Percentiles rank a stretch among this genome's conserved stretches.
phyloP scores from a whole-genome alignment of 1,139 yeast species.

The Geotrichum phurueaensis region DNA sequence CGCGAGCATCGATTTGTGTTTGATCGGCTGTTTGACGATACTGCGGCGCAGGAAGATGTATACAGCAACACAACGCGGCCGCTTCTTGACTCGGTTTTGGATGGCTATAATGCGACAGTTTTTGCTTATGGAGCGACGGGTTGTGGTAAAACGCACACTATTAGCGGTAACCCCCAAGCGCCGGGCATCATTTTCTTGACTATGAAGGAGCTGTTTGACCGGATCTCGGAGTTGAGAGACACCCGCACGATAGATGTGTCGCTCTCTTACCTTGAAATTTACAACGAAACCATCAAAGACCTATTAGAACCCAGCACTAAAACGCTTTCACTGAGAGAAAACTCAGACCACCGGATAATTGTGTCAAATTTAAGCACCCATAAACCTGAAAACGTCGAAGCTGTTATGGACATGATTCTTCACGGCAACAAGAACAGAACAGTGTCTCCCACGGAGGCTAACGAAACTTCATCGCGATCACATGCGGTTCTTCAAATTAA shows the following conservation, averaged over 20 bases:
- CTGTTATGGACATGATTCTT: constrained; percentile 73
- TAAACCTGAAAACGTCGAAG: constrained; percentile 55
- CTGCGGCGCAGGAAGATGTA: constrained; percentile 59
- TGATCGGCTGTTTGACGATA: constrained; percentile 68
- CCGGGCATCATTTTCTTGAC: constrained; percentile 83
- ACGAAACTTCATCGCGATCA: constrained; percentile 82
- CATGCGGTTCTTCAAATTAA: constrained; percentile 88
- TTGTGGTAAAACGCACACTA: constrained; percentile 94
- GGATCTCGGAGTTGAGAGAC: constrained; percentile 52
- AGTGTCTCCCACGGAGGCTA: constrained; percentile 84
- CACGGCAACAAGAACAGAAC: constrained; percentile 73
- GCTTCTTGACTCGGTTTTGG: constrained; percentile 64
- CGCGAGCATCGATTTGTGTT: constrained; percentile 78
- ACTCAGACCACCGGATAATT: constrained; percentile 56
- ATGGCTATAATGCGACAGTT: constrained; percentile 84
- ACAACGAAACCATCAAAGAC: constrained; percentile 83
- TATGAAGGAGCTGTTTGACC: constrained; percentile 64
- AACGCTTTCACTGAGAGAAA: constrained; percentile 62
- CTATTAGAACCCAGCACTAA: constrained; percentile 51
- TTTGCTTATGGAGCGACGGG: constrained; percentile 99
- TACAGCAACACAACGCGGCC: constrained; percentile 65
- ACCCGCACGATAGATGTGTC: constrained; percentile 55
- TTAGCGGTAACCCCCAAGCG: constrained; percentile 62
- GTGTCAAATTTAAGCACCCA: constrained; percentile 72
- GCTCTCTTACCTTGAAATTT: constrained; percentile 76